Conservation (phyloP, 257 asterid genomes). For the Cinchona pubescens region DNA sequence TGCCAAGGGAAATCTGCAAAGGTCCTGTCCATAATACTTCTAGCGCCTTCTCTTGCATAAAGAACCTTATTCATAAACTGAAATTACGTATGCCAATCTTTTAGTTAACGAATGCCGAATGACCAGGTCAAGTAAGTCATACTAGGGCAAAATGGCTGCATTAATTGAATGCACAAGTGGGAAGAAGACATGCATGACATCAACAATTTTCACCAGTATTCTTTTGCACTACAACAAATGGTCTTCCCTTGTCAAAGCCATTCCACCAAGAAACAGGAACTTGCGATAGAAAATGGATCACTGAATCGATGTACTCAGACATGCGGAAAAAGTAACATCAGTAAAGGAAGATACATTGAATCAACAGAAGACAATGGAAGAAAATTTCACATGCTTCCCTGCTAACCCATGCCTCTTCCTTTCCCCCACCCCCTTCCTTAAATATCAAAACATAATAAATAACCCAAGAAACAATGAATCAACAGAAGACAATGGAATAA, state of each 20-base stretch:
- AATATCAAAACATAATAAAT: too few species aligned
- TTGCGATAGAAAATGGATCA: neutral
- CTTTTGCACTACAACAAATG: neutral
- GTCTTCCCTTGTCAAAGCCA: neutral
- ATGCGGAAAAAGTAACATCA: neutral
- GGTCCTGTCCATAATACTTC: conserved; percentile 86
- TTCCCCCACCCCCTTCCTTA: too few species aligned
- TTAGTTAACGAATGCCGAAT: conserved; percentile 1
- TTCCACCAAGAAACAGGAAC: neutral
- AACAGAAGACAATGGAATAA: too few species aligned
- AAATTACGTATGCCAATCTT: conserved; percentile 20
- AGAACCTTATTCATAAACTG: conserved; percentile 99
- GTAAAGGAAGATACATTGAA: neutral
- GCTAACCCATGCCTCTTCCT: neutral
- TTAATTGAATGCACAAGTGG: neutral
- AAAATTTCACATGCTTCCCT: neutral
- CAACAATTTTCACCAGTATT: neutral
- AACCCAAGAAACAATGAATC: too few species aligned
- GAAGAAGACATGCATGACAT: neutral
- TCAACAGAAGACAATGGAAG: neutral
- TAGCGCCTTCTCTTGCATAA: conserved; percentile 98
- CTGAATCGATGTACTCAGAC: neutral
- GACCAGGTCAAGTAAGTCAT: conserved; percentile 7
- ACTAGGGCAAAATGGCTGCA: neutral
- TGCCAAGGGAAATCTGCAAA: conserved; percentile 94